A percentile compares a stretch with the other conserved stretches of the same genome.
These are phyloP conservation scores for Chionographis japonica DNA, from an alignment of 106 monocot species.

Conservation along the genomic window DNA sequence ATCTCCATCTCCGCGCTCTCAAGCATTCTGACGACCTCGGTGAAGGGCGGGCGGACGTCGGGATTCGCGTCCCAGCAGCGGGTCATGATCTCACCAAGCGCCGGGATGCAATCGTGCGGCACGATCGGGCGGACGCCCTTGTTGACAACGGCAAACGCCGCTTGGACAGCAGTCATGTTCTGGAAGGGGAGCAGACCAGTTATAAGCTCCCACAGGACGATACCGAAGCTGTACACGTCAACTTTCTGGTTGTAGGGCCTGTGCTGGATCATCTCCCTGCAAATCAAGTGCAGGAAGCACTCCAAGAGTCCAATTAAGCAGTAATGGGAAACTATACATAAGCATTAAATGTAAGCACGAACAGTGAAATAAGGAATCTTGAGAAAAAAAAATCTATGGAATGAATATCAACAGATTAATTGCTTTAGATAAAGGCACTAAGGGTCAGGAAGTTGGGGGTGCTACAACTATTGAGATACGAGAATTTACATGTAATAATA, in stretches of 20 bases:
- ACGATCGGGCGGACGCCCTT: conserved; percentile 51
- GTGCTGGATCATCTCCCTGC: conserved; percentile 76
- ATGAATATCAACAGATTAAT: too few species aligned
- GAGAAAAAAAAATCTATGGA: too few species aligned
- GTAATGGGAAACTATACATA: neutral
- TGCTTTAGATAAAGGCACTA: too few species aligned
- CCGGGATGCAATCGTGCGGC: conserved; percentile 53
- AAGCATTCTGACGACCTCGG: conserved; percentile 58
- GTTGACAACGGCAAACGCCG: conserved; percentile 72
- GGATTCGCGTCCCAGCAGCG: conserved; percentile 68
- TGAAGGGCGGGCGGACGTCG: conserved; percentile 47
- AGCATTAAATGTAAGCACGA: too few species aligned
- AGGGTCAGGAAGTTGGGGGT: too few species aligned
- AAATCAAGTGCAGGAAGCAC: neutral
- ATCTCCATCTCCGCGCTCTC: conserved; percentile 55
- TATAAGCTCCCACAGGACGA: conserved; percentile 66
- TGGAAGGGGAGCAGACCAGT: conserved; percentile 69
- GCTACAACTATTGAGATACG: too few species aligned
- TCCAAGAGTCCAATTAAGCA: neutral
- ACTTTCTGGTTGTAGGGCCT: conserved; percentile 69
- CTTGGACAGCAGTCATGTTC: conserved; percentile 76
- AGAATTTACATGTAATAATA: too few species aligned
- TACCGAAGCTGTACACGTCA: conserved; percentile 69
- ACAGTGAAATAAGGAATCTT: too few species aligned
- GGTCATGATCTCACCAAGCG: conserved; percentile 62